Evolutionary conservation across 768 basidiomycete species (phyloP).

Genomic region (Russula sp.): DNA sequence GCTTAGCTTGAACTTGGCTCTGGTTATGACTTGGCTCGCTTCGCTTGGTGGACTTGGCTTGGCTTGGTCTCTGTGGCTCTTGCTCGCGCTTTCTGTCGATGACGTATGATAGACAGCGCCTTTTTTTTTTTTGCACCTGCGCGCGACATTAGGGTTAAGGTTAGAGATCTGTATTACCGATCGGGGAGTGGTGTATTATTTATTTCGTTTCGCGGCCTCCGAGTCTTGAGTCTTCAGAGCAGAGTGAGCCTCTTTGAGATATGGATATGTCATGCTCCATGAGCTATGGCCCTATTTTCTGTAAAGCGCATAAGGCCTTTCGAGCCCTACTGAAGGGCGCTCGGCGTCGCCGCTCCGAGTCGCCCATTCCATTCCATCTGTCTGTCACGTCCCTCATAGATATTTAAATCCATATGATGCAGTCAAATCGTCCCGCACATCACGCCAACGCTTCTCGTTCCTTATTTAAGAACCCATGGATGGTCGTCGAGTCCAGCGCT

Average conservation of each 20-base stretch:
- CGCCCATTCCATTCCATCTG: too few relatives aligned
- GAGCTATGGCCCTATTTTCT: too few relatives aligned
- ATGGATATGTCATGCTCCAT: too few relatives aligned
- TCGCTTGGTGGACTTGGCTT: neutral
- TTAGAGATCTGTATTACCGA: neutral
- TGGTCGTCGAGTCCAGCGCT: neutral
- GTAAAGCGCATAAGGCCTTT: too few relatives aligned
- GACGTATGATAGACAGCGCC: neutral
- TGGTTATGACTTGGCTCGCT: too few relatives aligned
- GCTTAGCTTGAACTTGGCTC: conserved; percentile 6
- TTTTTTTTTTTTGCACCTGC: neutral
- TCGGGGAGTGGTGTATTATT: neutral
- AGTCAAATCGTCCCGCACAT: conserved; percentile 1
- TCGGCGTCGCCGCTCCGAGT: too few relatives aligned
- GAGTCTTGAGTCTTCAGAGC: neutral
- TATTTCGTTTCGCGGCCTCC: too few relatives aligned
- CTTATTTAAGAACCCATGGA: conserved; percentile 13
- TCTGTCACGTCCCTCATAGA: too few relatives aligned
- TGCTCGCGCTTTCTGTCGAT: neutral
- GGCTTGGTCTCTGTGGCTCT: neutral
- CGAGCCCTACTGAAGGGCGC: too few relatives aligned
- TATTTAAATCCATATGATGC: neutral
- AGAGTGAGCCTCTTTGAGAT: too few relatives aligned
- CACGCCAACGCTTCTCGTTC: conserved; percentile 6
- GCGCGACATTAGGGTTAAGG: conserved; percentile 15